Evolutionary conservation across 345 rosid species (phyloP).

Genomic region (Camelina neglecta): DNA sequence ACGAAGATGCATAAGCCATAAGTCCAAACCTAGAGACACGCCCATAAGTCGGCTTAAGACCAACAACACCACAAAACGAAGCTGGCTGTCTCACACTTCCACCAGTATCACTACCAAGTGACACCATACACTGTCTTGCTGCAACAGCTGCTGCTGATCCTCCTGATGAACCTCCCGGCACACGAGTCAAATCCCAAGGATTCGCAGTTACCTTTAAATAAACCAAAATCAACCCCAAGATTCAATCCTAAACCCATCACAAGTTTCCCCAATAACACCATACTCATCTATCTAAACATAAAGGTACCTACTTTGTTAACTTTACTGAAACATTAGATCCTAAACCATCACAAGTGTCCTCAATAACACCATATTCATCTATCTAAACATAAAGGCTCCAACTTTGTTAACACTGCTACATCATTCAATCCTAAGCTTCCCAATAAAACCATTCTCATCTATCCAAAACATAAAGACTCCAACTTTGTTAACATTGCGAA

Average conservation of each 20-base stretch:
- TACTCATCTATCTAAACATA: background rate
- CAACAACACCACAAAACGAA: slow-evolving; percentile 94
- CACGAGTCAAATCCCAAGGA: slow-evolving; percentile 93
- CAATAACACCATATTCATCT: background rate
- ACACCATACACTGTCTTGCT: slow-evolving; percentile 83
- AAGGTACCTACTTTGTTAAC: background rate
- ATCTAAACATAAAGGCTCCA: slow-evolving; percentile 2
- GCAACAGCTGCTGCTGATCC: slow-evolving; percentile 98
- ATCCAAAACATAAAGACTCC: background rate
- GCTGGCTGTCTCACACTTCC: slow-evolving; percentile 99
- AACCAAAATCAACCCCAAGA: slow-evolving; percentile 40
- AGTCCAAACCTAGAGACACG: slow-evolving; percentile 96
- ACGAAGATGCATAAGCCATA: slow-evolving; percentile 93
- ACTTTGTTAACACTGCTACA: background rate
- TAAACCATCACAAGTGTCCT: background rate
- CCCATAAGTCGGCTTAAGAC: slow-evolving; percentile 92
- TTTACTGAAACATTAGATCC: background rate
- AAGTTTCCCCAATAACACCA: background rate
- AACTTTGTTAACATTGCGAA: background rate
- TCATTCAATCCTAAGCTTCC: background rate
- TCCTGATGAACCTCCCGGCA: slow-evolving; percentile 96
- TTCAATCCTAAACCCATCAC: slow-evolving; percentile 27
- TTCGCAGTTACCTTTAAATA: slow-evolving; percentile 78
- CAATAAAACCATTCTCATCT: background rate
- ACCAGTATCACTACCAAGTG: slow-evolving; percentile 98